phyloP scores from a whole-genome alignment of 2,329 filamentous ascomycete species.

The Escovopsis sp. region DNA sequence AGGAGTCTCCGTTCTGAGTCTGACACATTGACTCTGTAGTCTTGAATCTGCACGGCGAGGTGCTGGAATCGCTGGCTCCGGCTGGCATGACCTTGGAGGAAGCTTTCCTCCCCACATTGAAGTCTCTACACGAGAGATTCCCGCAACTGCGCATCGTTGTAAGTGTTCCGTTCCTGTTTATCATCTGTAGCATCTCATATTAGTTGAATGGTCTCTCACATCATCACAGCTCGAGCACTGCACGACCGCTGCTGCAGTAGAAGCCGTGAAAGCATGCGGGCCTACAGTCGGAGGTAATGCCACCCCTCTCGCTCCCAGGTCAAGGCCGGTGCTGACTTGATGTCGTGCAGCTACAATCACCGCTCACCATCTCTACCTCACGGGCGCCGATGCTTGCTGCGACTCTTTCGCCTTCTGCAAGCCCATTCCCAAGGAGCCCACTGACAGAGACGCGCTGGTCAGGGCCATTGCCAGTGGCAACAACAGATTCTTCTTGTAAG shows the following conservation, averaged over 20 bases:
- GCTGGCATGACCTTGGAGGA: conserved; percentile 31
- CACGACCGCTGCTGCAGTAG: conserved; percentile 67
- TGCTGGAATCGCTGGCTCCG: conserved; percentile 36
- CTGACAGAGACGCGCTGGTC: conserved; percentile 58
- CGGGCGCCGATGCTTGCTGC: conserved; percentile 54
- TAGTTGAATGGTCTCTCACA: background rate
- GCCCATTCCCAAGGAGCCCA: conserved; percentile 60
- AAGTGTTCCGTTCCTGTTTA: background rate
- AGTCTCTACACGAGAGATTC: conserved; percentile 58
- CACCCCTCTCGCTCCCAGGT: background rate
- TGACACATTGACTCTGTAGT: conserved; percentile 23
- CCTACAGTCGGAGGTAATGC: conserved; percentile 49
- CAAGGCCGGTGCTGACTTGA: background rate
- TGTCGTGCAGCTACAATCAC: conserved; percentile 54
- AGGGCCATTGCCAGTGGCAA: conserved; percentile 44
- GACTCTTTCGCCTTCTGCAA: conserved; percentile 52
- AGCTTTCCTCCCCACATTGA: conserved; percentile 65
- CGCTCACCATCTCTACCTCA: conserved; percentile 72
- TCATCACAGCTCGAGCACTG: conserved; percentile 56
- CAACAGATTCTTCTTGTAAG: conserved; percentile 58
- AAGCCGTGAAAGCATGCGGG: conserved; percentile 63
- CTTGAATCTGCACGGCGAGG: conserved; percentile 89
- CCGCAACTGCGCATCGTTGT: conserved; percentile 52
- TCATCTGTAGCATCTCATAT: background rate
- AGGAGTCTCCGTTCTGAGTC: too few relatives aligned